Base-by-base conservation (phyloP, 2,329 filamentous ascomycete genomes). In the Paraphaeosphaeria minitans region DNA sequence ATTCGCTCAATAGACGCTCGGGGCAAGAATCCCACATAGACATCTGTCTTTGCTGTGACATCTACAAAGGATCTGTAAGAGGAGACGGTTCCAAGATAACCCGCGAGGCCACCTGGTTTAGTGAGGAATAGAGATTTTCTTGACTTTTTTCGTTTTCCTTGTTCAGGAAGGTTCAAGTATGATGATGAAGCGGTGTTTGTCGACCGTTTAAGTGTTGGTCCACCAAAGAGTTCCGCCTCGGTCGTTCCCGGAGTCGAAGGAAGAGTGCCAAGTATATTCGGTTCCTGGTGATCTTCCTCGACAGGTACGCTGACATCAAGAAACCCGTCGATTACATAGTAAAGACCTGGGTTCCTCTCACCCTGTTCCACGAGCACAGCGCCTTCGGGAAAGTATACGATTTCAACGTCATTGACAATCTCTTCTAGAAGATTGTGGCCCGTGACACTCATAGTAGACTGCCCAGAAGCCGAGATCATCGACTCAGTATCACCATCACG, bases 251-350 rank as follows among this genome's bases (percentile, higher is more conserved):
- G 67, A 19, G 68, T 70, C 22, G 62, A 65, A 7, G 75, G 77
- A 27, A 75, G 66, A 1, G 79, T 80, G 10, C 80, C 80, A 33
- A 82, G 72, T 9, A 82, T 71, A 58, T 82, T 79, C 1, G 68
- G 66, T 21, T 78, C 76, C 4, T 71, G 67, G n/a, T 77, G 79
- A 47, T 85, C 83, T n/a, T 90, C 87, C 42, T 89, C 86, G 0
- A 86, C 81, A 1, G 91, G 88, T n/a, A 96, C 89, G 61, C 92
- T 93, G 45, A 98, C 93, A 70, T 99, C 95, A 37, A 99, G 80
- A 69, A 99, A 99, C 0, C 95, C 95, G 74, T 99, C 95, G 51
- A 99, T 90, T 3, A 99, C 94, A 77, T 99, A 99, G 79, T 99
- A 99, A 0, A 99, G 77, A 0, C 95, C 95, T 0, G 95, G 95